Evolutionary conservation across 306 rosid species (phyloP).

Genomic region (Prunus padus): DNA sequence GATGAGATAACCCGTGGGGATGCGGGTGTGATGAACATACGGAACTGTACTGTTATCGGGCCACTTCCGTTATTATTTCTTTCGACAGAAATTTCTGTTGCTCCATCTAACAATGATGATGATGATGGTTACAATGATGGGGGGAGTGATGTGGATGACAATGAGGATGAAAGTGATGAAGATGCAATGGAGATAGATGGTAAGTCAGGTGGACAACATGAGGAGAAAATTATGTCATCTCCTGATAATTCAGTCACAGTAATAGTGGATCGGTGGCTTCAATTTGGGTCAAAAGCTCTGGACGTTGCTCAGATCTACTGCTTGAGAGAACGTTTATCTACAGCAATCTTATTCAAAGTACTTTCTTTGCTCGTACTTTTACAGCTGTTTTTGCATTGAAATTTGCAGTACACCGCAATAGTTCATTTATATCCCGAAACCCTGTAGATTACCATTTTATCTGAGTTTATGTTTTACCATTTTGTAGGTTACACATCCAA

Average conservation of each 20-base stretch:
- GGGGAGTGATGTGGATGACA: slow-evolving; percentile 1
- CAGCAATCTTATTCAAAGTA: slow-evolving; percentile 73
- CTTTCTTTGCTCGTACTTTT: slow-evolving; percentile 9
- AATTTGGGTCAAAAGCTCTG: slow-evolving; percentile 67
- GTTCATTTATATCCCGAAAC: not conserved
- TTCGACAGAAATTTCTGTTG: slow-evolving; percentile 86
- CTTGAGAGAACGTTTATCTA: slow-evolving; percentile 82
- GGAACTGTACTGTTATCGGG: slow-evolving; percentile 65
- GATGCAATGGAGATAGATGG: slow-evolving; percentile 57
- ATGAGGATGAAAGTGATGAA: slow-evolving; percentile 40
- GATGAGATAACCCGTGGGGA: slow-evolving; percentile 84
- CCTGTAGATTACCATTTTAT: not conserved
- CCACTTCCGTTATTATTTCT: slow-evolving; percentile 75
- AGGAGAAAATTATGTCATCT: slow-evolving; percentile 66
- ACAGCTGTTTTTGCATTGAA: not conserved
- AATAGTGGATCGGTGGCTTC: slow-evolving; percentile 81
- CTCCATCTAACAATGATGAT: slow-evolving; percentile 38
- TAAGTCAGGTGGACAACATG: slow-evolving; percentile 34
- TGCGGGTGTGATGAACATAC: slow-evolving; percentile 47
- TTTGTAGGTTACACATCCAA: slow-evolving; percentile 66
- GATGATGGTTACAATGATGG: slow-evolving; percentile 5
- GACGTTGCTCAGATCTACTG: slow-evolving; percentile 91
- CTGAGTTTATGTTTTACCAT: slow-evolving; percentile 22
- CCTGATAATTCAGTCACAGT: slow-evolving; percentile 68
- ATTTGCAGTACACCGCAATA: slow-evolving; percentile 1